phyloP scores from a whole-genome alignment of 306 rosid genomes.

The Bauhinia variegata region DNA sequence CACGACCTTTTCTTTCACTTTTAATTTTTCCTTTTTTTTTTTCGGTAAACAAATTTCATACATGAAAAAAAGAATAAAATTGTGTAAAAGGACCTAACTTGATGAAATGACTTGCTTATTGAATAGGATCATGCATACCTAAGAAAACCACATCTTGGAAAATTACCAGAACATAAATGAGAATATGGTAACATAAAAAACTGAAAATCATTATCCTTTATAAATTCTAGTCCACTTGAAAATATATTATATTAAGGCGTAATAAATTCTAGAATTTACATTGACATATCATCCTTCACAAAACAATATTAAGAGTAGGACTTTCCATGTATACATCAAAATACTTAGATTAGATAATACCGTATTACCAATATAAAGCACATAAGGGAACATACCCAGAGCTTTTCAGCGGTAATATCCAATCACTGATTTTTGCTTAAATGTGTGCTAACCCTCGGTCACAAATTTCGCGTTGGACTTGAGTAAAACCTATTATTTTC shows the following conservation, averaged over 20 bases:
- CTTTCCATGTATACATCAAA: slow-evolving; percentile 27
- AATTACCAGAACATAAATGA: neutral
- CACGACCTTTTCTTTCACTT: too few relatives aligned
- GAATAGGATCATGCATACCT: slow-evolving; percentile 9
- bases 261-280: neutral
- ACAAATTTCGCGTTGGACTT: neutral
- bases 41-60: neutral
- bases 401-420: slow-evolving; percentile 3
- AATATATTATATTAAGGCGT: neutral
- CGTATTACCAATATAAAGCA: slow-evolving; percentile 1
- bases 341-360: slow-evolving; percentile 21
- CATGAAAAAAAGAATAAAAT: slow-evolving; percentile 13
- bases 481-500: neutral
- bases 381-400: neutral
- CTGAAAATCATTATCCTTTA: slow-evolving; percentile 23
- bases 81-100: slow-evolving; percentile 14
- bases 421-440: slow-evolving; percentile 16
- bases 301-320: slow-evolving; percentile 3
- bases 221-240: slow-evolving; percentile 2
- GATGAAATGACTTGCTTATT: slow-evolving; percentile 3
- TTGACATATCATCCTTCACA: slow-evolving; percentile 15
- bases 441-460: slow-evolving; percentile 12
- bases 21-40: slow-evolving; percentile 11
- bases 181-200: neutral
- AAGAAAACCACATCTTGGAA: slow-evolving; percentile 7